Base-by-base conservation (phyloP, 306 rosid species). In the Dalbergia oliveri region DNA sequence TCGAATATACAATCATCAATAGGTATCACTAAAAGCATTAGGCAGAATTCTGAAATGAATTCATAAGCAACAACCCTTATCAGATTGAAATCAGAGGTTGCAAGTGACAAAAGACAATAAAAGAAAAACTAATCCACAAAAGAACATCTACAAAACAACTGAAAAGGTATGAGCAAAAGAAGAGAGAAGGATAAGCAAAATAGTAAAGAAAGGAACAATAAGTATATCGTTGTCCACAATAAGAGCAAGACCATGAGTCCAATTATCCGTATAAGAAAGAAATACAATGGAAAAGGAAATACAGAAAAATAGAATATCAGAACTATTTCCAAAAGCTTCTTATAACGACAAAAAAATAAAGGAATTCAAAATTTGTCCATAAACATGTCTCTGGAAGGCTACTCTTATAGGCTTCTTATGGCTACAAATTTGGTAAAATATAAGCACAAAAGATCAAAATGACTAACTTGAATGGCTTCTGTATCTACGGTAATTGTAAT, bases 401-500 rank as follows among this genome's bases (percentile, higher is more conserved):
- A 73, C 53, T 65, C 23, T 12, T 16, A 57, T 31, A 58, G 51
- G 72, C 62, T 47, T 70, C 63, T 18, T 15, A 66, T 31, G 47
- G 58, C 59, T 16, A 67, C 3, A 39, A 66, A 49, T 21, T 15
- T 0, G 35, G 77, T 58, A 64, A 71, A 67, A 45, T 15, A 26
- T 6, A 39, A 34, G 71, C 19, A 45, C 5, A 57, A 44, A 41
- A 74, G 31, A 72, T 54, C 43, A 68, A 77, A 70, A 73, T 33
- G 62, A 87, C 97, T 76, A 75, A 92, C 98, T 84, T 94, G 98
- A 81, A 94, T 92, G 70, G 90, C 97, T 80, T 94, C 97, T 5
- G 94, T 94, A 83, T 94, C 97, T 41, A 87, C 86, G 64, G 91
- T 77, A 72, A 93, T 86, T 8, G 93, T 94, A 66, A 92, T 86